Evolutionary conservation across 1,139 yeast genomes (phyloP).

Genomic region (Geotrichum histeridarum): DNA sequence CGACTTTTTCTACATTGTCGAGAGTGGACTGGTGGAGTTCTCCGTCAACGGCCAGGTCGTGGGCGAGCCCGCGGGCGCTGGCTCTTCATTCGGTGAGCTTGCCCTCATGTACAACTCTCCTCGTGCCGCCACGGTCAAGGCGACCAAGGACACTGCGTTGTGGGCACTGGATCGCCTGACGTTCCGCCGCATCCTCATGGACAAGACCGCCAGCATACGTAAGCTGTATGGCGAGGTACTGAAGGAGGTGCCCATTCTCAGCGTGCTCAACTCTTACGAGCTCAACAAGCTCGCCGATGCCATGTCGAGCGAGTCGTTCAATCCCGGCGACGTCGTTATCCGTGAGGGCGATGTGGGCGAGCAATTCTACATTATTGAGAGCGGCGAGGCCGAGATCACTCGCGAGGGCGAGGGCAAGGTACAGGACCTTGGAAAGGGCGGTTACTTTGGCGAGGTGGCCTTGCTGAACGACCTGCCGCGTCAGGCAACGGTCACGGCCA

Average conservation of each 20-base stretch:
- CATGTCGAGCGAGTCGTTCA: constrained; percentile 68
- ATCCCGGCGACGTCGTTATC: constrained; percentile 69
- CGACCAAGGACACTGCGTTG: constrained; percentile 62
- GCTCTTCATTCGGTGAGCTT: constrained; percentile 91
- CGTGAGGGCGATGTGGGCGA: constrained; percentile 90
- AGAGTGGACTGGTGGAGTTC: constrained; percentile 77
- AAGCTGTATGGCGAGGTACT: constrained; percentile 84
- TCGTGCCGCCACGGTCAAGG: constrained; percentile 90
- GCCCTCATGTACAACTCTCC: constrained; percentile 98
- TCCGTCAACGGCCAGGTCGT: constrained; percentile 69
- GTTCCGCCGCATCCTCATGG: constrained; percentile 84
- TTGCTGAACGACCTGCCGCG: constrained; percentile 86
- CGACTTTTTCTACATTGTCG: constrained; percentile 86
- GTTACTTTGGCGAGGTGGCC: constrained; percentile 95
- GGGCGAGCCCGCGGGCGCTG: constrained; percentile 62
- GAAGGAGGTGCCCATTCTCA: constrained; percentile 77
- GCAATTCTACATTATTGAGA: constrained; percentile 81
- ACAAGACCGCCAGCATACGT: constrained; percentile 86
- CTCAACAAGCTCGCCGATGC: constrained; percentile 94
- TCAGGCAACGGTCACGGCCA: constrained; percentile 87
- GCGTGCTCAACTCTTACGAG: constrained; percentile 66
- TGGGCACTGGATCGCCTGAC: constrained; percentile 96
- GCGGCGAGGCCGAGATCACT: constrained; percentile 75
- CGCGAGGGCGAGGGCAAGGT: constrained; percentile 55
- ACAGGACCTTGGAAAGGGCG: constrained; percentile 66